Base-by-base conservation (phyloP, 139 green algal species). In the Auxenochlorella pyrenoidosa region DNA sequence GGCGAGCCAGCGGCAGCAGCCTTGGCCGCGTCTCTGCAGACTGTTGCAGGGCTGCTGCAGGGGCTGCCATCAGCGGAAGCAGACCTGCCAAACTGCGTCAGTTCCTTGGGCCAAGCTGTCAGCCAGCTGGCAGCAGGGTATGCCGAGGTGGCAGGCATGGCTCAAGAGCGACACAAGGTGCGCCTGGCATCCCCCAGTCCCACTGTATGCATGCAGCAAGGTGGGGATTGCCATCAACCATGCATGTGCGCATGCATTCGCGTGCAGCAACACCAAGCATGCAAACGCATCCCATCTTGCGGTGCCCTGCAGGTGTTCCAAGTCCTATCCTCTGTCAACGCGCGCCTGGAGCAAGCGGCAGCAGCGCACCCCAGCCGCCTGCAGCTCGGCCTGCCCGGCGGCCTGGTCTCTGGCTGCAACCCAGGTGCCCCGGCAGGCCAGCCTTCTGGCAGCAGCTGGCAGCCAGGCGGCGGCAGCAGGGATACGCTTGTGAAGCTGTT, bases 151-250 rank as follows among this genome's bases (percentile, higher is more conserved):
- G 34, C 71, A 16, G 70, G 18, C 43, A 87, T 87, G 83, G n/a
- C 63, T 5, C 40, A 81, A 36, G 83, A 87, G 36, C 47, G 70
- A 22, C 43, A 82, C 34, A 87, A 87, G 83, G 83, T 87, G 71
- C 5, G 83, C n/a, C 13, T 75, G 58, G 79, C 72, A 21, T 36
- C 22, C 2, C 16, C 13, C 16, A 13, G 54, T 63, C 2, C 10
- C 3, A 13, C 12, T 63, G 54, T 54, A 54, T 54, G 54, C 54
- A 8, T 8, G 54, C 15, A 3, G 13, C 3, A 4, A 8, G 54
- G 54, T 63, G 54, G 12, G 16, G 54, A 24, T 34, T 44, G 68
- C 34, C 32, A 40, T 26, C 68, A 30, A 36, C 5, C 66, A 54
- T 54, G 47, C 6, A 54, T 54, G 47, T 36, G 5, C 28, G 59